phyloP scores from a whole-genome alignment of 1,139 yeast species.

The Taphrina pruni region DNA sequence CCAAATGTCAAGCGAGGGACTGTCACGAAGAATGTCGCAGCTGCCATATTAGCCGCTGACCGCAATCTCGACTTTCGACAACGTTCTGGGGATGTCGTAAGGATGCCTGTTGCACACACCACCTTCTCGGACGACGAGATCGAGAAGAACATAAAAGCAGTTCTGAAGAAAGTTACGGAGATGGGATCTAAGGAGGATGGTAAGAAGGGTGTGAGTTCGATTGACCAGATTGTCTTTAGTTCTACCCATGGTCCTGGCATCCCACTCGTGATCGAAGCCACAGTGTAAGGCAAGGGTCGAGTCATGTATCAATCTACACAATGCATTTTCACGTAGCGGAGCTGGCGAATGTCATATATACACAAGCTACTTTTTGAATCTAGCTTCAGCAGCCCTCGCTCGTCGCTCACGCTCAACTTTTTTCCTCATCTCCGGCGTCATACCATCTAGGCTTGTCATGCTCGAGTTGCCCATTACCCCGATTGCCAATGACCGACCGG shows the following conservation, averaged over 20 bases:
- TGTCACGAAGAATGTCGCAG: constrained; percentile 67
- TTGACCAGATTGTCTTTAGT: constrained; percentile 73
- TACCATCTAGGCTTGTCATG: constrained; percentile 51
- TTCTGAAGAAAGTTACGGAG: constrained; percentile 62
- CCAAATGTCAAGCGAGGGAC: constrained; percentile 88
- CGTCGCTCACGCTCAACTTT: constrained; percentile 89
- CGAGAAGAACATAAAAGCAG: constrained; percentile 69
- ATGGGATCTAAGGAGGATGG: constrained; percentile 55
- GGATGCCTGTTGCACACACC: constrained; percentile 49
- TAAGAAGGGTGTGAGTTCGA: constrained; percentile 68
- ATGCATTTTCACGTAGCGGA: constrained; percentile 6
- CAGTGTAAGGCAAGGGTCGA: not conserved
- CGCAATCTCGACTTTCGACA: constrained; percentile 80
- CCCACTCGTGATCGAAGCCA: constrained; percentile 28
- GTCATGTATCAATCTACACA: not conserved
- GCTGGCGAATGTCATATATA: not conserved
- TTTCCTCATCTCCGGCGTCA: constrained; percentile 72
- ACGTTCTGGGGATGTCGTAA: constrained; percentile 52
- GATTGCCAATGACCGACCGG: constrained; percentile 45
- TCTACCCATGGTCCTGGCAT: constrained; percentile 84
- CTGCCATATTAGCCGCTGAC: constrained; percentile 49
- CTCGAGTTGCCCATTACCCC: constrained; percentile 44
- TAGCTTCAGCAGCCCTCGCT: constrained; percentile 95
- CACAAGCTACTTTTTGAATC: constrained; percentile 55
- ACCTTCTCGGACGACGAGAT: constrained; percentile 79